Conservation (phyloP, 192 early-diverging fungal genomes). For the Geranomyces michiganensis region DNA sequence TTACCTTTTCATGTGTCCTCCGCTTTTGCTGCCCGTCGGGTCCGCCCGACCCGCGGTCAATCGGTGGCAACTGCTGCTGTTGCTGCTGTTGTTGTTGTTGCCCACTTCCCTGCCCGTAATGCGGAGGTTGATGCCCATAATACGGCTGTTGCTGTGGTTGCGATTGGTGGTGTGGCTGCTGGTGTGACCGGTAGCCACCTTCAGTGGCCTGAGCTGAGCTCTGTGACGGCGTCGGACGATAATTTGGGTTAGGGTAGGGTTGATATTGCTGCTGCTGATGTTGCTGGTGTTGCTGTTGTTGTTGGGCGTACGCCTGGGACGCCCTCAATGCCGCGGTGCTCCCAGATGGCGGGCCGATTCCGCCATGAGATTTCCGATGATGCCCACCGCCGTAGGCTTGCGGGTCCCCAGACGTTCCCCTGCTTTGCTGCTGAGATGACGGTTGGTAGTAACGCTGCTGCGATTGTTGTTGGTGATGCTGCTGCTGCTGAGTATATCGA, state of each 20-base stretch:
- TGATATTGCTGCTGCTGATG: not conserved
- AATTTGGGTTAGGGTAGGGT: not conserved
- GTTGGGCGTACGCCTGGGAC: not conserved
- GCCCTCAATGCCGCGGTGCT: no score
- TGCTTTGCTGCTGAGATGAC: not conserved
- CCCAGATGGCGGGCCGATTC: no score
- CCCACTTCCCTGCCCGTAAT: not conserved
- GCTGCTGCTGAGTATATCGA: not conserved
- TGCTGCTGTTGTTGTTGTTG: constrained; percentile 5
- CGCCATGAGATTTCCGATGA: no score
- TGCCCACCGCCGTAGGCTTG: no score
- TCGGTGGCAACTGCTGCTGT: constrained; percentile 44
- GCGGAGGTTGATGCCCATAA: not conserved
- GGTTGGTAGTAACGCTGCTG: not conserved
- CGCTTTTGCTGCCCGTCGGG: not conserved
- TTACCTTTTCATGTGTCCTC: not conserved
- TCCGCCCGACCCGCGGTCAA: not conserved
- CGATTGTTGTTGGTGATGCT: not conserved
- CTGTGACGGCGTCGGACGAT: not conserved
- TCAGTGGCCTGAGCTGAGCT: not conserved
- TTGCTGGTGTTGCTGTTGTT: constrained; percentile 1
- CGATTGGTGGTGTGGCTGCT: constrained; percentile 9
- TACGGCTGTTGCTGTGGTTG: not conserved
- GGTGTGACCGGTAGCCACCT: not conserved
- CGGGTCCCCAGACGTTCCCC: not conserved